These are phyloP conservation scores for Fusarium mangiferae DNA, from an alignment of 2,329 filamentous ascomycete genomes.

Conservation along the genomic window DNA sequence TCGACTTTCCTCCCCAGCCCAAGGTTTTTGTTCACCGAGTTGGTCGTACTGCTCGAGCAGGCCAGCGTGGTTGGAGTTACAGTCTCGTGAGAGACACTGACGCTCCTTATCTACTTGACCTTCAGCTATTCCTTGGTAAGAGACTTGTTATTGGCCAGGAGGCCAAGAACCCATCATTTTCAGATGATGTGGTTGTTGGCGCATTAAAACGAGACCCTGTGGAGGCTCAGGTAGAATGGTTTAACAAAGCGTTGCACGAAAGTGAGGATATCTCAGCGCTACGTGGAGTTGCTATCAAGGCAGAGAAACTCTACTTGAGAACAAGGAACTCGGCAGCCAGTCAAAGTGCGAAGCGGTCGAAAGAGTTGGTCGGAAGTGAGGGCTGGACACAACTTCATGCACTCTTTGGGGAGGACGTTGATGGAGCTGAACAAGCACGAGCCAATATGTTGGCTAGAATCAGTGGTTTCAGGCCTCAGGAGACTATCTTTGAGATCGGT, in stretches of 20 bases:
- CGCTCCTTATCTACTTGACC: conserved; percentile 89
- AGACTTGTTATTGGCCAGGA: conserved; percentile 80
- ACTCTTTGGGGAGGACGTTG: conserved; percentile 78
- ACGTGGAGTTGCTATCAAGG: conserved; percentile 80
- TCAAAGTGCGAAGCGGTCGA: conserved; percentile 89
- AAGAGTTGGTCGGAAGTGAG: conserved; percentile 76
- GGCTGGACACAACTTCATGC: conserved; percentile 81
- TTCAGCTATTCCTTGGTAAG: conserved; percentile 94
- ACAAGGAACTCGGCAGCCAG: conserved; percentile 90
- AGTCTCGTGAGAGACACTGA: conserved; percentile 90
- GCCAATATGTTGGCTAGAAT: conserved; percentile 90
- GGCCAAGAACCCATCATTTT: conserved; percentile 72
- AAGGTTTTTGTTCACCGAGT: conserved; percentile 98
- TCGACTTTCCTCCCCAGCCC: conserved; percentile 95
- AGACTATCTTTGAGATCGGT: conserved; percentile 97
- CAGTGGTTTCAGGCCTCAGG: conserved; percentile 86
- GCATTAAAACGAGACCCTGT: conserved; percentile 77
- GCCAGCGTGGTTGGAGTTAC: conserved; percentile 93
- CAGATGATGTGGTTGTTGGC: conserved; percentile 86
- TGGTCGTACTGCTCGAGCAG: conserved; percentile 93
- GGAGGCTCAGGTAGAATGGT: conserved; percentile 82
- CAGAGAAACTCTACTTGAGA: conserved; percentile 90
- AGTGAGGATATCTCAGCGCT: conserved; percentile 78
- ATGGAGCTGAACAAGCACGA: conserved; percentile 74
- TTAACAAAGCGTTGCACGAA: conserved; percentile 80